Base-by-base conservation (phyloP, 106 monocot species). In the Platanthera guangdongensis region DNA sequence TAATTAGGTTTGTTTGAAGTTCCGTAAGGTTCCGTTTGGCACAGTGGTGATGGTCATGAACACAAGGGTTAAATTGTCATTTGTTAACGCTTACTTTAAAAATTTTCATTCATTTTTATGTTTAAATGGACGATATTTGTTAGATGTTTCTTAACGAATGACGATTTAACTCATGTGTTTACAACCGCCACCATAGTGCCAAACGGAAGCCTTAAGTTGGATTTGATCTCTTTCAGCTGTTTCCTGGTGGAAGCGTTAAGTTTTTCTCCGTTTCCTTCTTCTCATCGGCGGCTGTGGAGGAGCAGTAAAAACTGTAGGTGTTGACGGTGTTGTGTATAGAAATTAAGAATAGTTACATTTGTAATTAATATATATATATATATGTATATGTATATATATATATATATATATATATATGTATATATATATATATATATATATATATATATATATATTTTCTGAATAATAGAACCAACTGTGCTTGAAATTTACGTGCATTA, bases 241-340 rank as follows among this genome's bases (percentile, higher is more conserved):
- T 25, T 70, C 70, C 45, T 12, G 12, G 9, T n/a, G 47, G 13
- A 70, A 6, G 15, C 47, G 5, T 25, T 25, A 25, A 25, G 25
- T 67, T 67, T 47, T 45, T 70, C 47, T 48, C 8, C 70, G 47
- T 47, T 70, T 48, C 70, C 70, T 67, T 46, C 70, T 11, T 48
- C 70, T 18, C 46, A 10, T 70, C 47, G 47, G 47, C 25, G 8
- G 53, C 8, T 2, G 16, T 2, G 67, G 9, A 67, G 47, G 70
- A 16, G 47, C 15, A 70, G 47, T 16, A 48, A 46, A 46, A 48
- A 46, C 1, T 39, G 39, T 39, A 39, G 39, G 39, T 39, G 39
- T 39, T 3, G 25, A 25, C 25, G 11, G 16, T 46, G 47, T 70
- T 46, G 47, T 70, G 70, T 70, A 70, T 25, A 70, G 47, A 70